phyloP scores from a whole-genome alignment of 805 yeast genomes.

The Ogataea chonburiensis region DNA sequence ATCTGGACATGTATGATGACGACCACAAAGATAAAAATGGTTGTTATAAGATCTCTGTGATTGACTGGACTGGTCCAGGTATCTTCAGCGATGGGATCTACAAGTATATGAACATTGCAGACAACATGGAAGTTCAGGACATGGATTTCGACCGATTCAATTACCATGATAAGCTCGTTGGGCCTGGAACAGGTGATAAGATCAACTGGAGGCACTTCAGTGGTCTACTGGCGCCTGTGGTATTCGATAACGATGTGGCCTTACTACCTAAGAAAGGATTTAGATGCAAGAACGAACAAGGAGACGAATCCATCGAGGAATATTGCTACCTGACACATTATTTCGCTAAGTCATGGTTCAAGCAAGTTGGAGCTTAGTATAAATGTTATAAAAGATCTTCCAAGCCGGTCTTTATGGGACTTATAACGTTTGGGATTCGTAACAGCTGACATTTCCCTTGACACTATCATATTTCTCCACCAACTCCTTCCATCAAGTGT shows the following conservation, averaged over 20 bases:
- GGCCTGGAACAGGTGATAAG: constrained; percentile 17
- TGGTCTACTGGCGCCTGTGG: constrained; percentile 22
- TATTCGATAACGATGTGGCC: constrained; percentile 22
- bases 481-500: too few relatives aligned
- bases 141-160: constrained; percentile 14
- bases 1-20: constrained; percentile 31
- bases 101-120: constrained; percentile 42
- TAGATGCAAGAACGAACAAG: constrained; percentile 22
- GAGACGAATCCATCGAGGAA: constrained; percentile 29
- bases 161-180: constrained; percentile 11
- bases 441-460: too few relatives aligned
- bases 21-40: constrained; percentile 39
- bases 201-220: constrained; percentile 24
- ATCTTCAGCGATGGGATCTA: constrained; percentile 70
- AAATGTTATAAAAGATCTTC: too few relatives aligned
- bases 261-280: constrained; percentile 20
- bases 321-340: constrained; percentile 23
- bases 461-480: too few relatives aligned
- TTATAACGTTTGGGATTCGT: too few relatives aligned
- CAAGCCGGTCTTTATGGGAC: too few relatives aligned
- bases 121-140: constrained; percentile 13
- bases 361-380: too few relatives aligned
- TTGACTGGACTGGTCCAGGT: constrained; percentile 94
- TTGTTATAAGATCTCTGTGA: constrained; percentile 65
- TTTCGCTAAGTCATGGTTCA: constrained; percentile 24